Percentiles rank a stretch among this genome's conserved stretches.
Evolutionary conservation across 1,139 yeast genomes (phyloP).

Genomic region (Nakaseomyces uthaithaninus): DNA sequence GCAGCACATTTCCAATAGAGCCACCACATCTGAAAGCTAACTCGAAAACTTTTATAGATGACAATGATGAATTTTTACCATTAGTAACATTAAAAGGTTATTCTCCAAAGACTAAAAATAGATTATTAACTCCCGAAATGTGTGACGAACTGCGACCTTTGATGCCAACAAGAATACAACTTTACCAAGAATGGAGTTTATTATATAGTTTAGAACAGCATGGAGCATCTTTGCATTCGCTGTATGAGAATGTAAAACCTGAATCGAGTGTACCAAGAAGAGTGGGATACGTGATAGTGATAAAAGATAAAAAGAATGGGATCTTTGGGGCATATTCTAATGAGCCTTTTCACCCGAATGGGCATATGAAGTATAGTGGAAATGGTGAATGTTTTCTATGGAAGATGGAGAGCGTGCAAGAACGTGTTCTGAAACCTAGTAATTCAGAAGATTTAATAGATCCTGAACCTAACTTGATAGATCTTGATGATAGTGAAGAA

Average conservation of each 20-base stretch:
- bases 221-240: conserved; percentile 78
- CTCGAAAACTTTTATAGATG: conserved; percentile 11
- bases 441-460: conserved; percentile 8
- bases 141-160: conserved; percentile 68
- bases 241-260: conserved; percentile 43
- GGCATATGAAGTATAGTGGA: conserved; percentile 71
- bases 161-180: conserved; percentile 70
- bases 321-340: conserved; percentile 80
- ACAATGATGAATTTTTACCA: conserved; percentile 35
- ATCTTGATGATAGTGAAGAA: conserved; percentile 12
- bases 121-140: conserved; percentile 48
- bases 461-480: neutral
- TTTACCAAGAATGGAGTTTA: conserved; percentile 68
- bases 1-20: neutral
- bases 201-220: conserved; percentile 81
- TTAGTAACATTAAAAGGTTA: conserved; percentile 51
- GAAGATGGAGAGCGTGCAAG: conserved; percentile 44
- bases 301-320: conserved; percentile 54
- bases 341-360: conserved; percentile 63
- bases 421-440: neutral
- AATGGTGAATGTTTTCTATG: conserved; percentile 94
- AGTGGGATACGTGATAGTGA: conserved; percentile 61
- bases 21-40: neutral
- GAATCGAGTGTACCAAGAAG: conserved; percentile 30
- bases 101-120: conserved; percentile 45